Evolutionary conservation across 2,329 filamentous ascomycete genomes (phyloP).

Genomic region (Cadophora sp.): DNA sequence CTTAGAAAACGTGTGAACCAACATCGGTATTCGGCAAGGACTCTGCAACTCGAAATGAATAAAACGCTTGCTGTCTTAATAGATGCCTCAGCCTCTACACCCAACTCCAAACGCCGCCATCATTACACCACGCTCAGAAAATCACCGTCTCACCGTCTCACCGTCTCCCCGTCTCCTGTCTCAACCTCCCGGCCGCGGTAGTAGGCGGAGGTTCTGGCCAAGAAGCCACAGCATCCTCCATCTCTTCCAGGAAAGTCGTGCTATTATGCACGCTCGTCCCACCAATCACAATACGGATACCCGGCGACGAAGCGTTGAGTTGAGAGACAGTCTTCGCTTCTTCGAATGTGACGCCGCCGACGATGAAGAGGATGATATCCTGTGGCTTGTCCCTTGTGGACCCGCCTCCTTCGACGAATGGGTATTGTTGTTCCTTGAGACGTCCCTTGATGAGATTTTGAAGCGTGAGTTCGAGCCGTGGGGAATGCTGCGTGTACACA

Average conservation of each 20-base stretch:
- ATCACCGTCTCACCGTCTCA: conserved; percentile 45
- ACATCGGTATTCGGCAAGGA: background rate
- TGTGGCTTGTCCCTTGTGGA: conserved; percentile 94
- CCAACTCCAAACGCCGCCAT: conserved; percentile 22
- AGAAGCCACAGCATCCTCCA: conserved; percentile 83
- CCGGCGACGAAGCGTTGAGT: conserved; percentile 89
- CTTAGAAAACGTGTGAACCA: background rate
- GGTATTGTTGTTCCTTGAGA: conserved; percentile 85
- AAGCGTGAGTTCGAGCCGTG: conserved; percentile 83
- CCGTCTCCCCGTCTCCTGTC: conserved; percentile 44
- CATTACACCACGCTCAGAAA: background rate
- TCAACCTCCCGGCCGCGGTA: conserved; percentile 45
- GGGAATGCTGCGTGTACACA: conserved; percentile 97
- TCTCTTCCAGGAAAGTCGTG: conserved; percentile 85
- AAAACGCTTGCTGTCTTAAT: background rate
- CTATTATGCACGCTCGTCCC: conserved; percentile 91
- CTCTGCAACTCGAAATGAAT: background rate
- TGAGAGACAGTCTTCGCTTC: conserved; percentile 97
- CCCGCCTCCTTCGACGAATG: conserved; percentile 88
- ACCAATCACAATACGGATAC: conserved; percentile 86
- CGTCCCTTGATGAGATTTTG: conserved; percentile 94
- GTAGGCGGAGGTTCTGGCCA: conserved; percentile 74
- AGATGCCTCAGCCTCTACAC: background rate
- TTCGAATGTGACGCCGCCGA: conserved; percentile 94
- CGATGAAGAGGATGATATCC: conserved; percentile 93